Evolutionary conservation across 75 land plant species (phyloP).

Genomic region (Picea glauca): DNA sequence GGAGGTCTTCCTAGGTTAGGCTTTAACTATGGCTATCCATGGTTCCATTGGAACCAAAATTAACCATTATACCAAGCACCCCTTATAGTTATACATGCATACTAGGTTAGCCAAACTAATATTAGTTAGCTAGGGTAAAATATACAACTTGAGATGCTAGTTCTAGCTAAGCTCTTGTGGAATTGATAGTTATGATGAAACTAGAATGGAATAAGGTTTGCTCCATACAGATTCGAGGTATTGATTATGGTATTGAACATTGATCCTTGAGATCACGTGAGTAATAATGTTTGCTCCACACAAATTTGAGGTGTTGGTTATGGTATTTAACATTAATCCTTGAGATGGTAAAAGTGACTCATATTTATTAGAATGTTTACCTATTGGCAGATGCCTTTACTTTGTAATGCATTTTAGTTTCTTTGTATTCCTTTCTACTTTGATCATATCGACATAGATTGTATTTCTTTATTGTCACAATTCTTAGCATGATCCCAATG

Average conservation of each 20-base stretch:
- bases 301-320: background rate
- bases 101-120: background rate
- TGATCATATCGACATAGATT: background rate
- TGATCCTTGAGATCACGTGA: background rate
- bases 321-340: background rate
- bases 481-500: background rate
- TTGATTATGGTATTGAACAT: background rate
- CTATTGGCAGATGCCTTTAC: background rate
- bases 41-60: background rate
- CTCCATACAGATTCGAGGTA: background rate
- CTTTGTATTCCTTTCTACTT: background rate
- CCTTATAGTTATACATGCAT: background rate
- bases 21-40: background rate
- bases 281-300: background rate
- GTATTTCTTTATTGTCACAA: background rate
- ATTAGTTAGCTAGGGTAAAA: background rate
- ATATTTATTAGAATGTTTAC: background rate
- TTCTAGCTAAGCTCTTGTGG: background rate
- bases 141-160: background rate
- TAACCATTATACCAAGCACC: background rate
- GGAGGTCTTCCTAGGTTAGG: no score
- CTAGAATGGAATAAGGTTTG: background rate
- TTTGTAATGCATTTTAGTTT: background rate
- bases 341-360: background rate
- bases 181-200: no score